phyloP scores from a whole-genome alignment of 1,284 basidiomycete species.

The Trichosporon inkin region DNA sequence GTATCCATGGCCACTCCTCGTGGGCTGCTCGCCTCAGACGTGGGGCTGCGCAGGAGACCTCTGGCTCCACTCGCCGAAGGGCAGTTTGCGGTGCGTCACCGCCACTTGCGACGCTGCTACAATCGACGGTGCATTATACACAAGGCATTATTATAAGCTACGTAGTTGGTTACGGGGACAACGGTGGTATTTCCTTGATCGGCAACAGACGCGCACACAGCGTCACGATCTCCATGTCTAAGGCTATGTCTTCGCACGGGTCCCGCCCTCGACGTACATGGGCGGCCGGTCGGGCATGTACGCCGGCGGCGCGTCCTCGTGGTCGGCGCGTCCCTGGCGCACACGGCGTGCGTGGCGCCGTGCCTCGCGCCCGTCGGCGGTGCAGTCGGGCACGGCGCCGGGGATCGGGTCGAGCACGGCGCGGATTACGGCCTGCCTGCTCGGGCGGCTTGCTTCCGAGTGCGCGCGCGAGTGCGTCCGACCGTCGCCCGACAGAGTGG shows the following conservation, averaged over 20 bases:
- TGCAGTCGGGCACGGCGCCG: background rate
- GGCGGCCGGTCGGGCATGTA: slow-evolving; percentile 5
- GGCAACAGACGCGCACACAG: background rate
- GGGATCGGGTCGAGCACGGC: slow-evolving; percentile 1
- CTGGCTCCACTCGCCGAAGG: background rate
- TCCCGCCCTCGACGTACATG: slow-evolving; percentile 1
- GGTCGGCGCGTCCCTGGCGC: background rate
- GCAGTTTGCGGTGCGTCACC: background rate
- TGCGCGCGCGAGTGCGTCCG: background rate
- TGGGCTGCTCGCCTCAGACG: too few relatives aligned
- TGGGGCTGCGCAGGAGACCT: too few relatives aligned
- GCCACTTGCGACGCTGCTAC: background rate
- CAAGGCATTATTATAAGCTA: slow-evolving; percentile 7
- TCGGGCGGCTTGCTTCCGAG: slow-evolving; percentile 1
- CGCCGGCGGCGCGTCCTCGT: slow-evolving; percentile 2
- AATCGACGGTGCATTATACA: background rate
- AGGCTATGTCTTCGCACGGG: background rate
- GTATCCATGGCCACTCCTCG: too few relatives aligned
- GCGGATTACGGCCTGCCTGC: slow-evolving; percentile 1
- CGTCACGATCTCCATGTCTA: background rate
- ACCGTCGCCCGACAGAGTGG: background rate
- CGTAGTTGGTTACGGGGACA: background rate
- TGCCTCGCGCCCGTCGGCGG: background rate
- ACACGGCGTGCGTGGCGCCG: background rate
- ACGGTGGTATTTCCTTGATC: background rate